These are phyloP conservation scores for Curvularia spicifera DNA, from an alignment of 2,329 filamentous ascomycete species.

Conservation along the genomic window DNA sequence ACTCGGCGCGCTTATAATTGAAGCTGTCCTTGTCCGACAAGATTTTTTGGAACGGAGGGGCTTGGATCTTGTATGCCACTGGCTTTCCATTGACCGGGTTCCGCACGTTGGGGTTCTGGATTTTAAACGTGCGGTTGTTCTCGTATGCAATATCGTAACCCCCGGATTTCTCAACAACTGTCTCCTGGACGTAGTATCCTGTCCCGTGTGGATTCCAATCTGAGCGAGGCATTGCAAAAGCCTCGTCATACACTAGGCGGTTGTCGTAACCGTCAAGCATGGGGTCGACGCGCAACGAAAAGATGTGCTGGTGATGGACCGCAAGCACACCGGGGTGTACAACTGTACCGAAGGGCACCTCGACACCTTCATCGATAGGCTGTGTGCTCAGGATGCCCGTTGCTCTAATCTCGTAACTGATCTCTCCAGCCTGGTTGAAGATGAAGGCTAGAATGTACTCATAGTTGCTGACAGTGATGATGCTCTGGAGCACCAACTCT, in stretches of 20 bases:
- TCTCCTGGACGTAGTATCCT: slow-evolving; percentile 57
- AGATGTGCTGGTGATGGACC: slow-evolving; percentile 77
- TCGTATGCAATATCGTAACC: slow-evolving; percentile 58
- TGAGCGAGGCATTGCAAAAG: slow-evolving; percentile 64
- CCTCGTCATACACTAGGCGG: slow-evolving; percentile 59
- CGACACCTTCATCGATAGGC: slow-evolving; percentile 69
- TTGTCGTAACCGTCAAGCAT: slow-evolving; percentile 56
- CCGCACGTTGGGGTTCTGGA: slow-evolving; percentile 53
- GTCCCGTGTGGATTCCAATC: slow-evolving; percentile 63
- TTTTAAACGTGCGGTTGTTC: slow-evolving; percentile 57
- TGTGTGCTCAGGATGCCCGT: slow-evolving; percentile 72
- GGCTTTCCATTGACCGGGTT: slow-evolving; percentile 58
- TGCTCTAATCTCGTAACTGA: slow-evolving; percentile 71
- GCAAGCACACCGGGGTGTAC: slow-evolving; percentile 74
- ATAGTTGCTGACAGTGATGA: slow-evolving; percentile 75
- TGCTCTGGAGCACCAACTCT: slow-evolving; percentile 71
- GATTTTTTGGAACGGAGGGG: slow-evolving; percentile 59
- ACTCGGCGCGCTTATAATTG: slow-evolving; percentile 65
- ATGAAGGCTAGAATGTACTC: slow-evolving; percentile 76
- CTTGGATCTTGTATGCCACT: slow-evolving; percentile 59
- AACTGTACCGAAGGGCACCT: slow-evolving; percentile 71
- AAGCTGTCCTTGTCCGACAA: slow-evolving; percentile 60
- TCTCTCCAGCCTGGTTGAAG: slow-evolving; percentile 72
- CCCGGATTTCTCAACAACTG: slow-evolving; percentile 56
- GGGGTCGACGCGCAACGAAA: slow-evolving; percentile 61